These are phyloP conservation scores for Agroathelia rolfsii DNA, from an alignment of 1,284 basidiomycete species.

Conservation along the genomic window DNA sequence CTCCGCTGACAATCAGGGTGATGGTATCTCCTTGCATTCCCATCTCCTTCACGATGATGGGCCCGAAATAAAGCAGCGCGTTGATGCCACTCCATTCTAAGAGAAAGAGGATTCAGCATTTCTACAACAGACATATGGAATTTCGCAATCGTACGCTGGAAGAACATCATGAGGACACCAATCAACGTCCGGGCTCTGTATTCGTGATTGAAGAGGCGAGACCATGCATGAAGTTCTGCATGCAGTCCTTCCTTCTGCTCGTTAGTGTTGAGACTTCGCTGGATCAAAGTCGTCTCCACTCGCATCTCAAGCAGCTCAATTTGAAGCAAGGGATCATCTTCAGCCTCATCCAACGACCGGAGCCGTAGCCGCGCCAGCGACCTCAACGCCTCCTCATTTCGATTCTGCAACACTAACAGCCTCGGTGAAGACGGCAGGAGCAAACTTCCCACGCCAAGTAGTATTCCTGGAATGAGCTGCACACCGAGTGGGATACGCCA, in stretches of 20 bases:
- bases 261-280: conserved; percentile 15
- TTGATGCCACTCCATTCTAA: conserved; percentile 80
- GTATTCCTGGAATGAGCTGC: conserved; percentile 60
- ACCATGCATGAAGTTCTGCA: conserved; percentile 43
- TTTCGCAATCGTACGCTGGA: conserved; percentile 49
- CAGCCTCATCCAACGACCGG: conserved; percentile 25
- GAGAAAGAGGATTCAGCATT: conserved; percentile 1
- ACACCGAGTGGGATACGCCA: conserved; percentile 72
- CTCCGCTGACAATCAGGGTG: conserved; percentile 60
- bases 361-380: conserved; percentile 46
- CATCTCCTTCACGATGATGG: conserved; percentile 54
- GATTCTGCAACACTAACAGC: conserved; percentile 48
- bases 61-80: conserved; percentile 73
- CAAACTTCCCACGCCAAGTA: conserved; percentile 53
- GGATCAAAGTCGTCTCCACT: conserved; percentile 47
- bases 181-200: conserved; percentile 54
- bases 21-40: conserved; percentile 38
- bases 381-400: conserved; percentile 39
- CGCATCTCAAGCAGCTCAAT: conserved; percentile 68
- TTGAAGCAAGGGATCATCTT: conserved; percentile 45
- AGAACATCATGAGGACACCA: conserved; percentile 67
- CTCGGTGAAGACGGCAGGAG: conserved; percentile 69
- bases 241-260: conserved; percentile 15
- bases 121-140: not conserved
- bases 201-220: conserved; percentile 37